Evolutionary conservation across 2,329 filamentous ascomycete genomes (phyloP), one percentile per base, ranked within the genome.

Genomic region (Microcyclospora tardicrescens): DNA sequence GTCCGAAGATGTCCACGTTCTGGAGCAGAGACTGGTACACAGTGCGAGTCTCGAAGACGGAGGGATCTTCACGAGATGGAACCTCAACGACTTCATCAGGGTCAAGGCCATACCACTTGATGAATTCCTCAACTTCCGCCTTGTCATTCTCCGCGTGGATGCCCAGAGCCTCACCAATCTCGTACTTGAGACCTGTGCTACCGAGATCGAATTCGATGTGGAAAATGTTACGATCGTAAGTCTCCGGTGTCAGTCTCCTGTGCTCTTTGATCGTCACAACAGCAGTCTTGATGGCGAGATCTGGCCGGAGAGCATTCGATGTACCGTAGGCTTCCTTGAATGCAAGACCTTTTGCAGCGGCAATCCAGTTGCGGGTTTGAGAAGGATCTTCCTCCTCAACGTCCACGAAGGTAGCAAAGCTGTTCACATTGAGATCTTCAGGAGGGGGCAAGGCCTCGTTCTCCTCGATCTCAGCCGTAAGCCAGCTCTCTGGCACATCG

Each of bases 181-280:
- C 84, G 66, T 98, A 98, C 32, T 77, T 94, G 47, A 98, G 77
- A 30, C 87, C 89, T 28, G 89, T 93, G 54, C 80, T 66, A 43
- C 89, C 89, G 16, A 98, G 76, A 57, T 96, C 91, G 55, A 98
- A 98, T 65, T 98, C 91, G 46, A 98, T 96, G 67, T 98, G 91
- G 80, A 98, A 98, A 63, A 98, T 96, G 72, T 98, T 95, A 52
- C 91, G 85, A 62, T 96, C 87, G 59, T 98, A 98, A 27, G 79
- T 81, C 16, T 64, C 55, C 2, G 91, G 91, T 0, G 91, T 98
- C 39, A 98, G 74, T 47, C 91, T 79, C 45, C 91, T 84, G 67
- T 93, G 95, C 69, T 96, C 91, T 69, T 93, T 85, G 62, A 98
- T 87, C 39, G 78, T 81, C 38, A 95, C 81, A 32, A 85, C 84